Percentiles rank a stretch among this genome's conserved stretches.
Evolutionary conservation across 1,284 basidiomycete species (phyloP).

Genomic region (Wolfiporia cocos): DNA sequence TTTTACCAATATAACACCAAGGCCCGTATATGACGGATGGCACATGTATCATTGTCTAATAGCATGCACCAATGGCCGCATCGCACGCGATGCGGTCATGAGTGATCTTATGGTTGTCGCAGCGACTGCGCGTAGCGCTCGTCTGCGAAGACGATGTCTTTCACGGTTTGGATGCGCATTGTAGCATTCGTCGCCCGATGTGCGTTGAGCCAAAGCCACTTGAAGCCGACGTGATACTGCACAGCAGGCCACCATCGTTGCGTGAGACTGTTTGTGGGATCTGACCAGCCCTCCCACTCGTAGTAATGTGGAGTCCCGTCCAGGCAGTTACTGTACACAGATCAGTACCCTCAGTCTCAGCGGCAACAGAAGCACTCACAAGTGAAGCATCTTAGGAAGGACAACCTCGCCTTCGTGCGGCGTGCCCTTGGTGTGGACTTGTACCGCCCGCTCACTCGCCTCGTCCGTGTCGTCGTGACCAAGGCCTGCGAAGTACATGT

Average conservation of each 20-base stretch:
- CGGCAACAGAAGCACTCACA: conserved; percentile 27
- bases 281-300: conserved; percentile 40
- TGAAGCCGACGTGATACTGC: conserved; percentile 38
- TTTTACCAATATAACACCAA: no score
- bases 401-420: conserved; percentile 33
- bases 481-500: conserved; percentile 37
- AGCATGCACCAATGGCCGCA: no score
- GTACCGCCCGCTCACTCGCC: conserved; percentile 28
- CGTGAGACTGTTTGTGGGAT: conserved; percentile 31
- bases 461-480: conserved; percentile 33
- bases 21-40: no score
- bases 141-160: conserved; percentile 26
- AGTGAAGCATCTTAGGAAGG: conserved; percentile 41
- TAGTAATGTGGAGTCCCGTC: conserved; percentile 35
- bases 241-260: conserved; percentile 38
- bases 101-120: no score
- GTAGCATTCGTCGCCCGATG: conserved; percentile 15
- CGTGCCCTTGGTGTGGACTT: conserved; percentile 31
- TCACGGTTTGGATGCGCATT: conserved; percentile 20
- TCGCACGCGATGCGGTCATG: no score
- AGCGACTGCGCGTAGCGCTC: conserved; percentile 18
- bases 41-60: no score
- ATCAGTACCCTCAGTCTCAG: background rate
- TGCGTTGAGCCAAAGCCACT: conserved; percentile 45
- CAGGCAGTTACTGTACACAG: conserved; percentile 35